Conservation (phyloP, 2,329 filamentous ascomycete species). For the Anthostomella pinea region DNA sequence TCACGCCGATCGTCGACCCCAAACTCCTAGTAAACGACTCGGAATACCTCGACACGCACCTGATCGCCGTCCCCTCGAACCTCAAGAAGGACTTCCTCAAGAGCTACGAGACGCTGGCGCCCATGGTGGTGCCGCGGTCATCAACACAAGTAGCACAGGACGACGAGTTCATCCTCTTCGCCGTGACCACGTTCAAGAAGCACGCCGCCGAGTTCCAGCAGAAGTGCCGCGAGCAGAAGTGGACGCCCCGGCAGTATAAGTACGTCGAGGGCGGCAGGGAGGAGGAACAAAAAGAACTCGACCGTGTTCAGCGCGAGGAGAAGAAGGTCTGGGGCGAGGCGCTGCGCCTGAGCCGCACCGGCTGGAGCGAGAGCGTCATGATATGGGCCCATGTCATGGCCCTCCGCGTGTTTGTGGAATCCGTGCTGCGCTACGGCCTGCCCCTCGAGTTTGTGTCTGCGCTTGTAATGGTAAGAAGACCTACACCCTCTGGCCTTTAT, state of each 20-base stretch:
- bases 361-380: slow-evolving; percentile 95
- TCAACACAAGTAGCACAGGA: slow-evolving; percentile 77
- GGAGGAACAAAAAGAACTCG: slow-evolving; percentile 83
- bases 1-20: slow-evolving; percentile 84
- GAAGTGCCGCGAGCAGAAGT: slow-evolving; percentile 89
- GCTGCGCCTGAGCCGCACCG: slow-evolving; percentile 79
- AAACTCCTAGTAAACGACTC: slow-evolving; percentile 79
- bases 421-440: slow-evolving; percentile 91
- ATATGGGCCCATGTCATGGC: slow-evolving; percentile 92
- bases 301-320: slow-evolving; percentile 78
- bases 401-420: slow-evolving; percentile 93
- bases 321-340: slow-evolving; percentile 92
- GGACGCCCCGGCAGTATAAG: slow-evolving; percentile 93
- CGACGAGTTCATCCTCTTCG: slow-evolving; percentile 84
- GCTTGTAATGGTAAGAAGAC: slow-evolving; percentile 69
- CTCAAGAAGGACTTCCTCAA: slow-evolving; percentile 84
- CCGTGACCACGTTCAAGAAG: slow-evolving; percentile 93
- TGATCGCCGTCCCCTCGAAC: slow-evolving; percentile 81
- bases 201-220: slow-evolving; percentile 81
- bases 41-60: slow-evolving; percentile 94
- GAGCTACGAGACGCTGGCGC: slow-evolving; percentile 81
- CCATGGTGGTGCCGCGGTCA: slow-evolving; percentile 93
- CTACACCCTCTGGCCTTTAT: background rate
- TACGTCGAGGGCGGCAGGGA: slow-evolving; percentile 87
- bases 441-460: slow-evolving; percentile 86